Conservation (phyloP, 192 early-diverging fungal genomes). For the Mortierella alpina region DNA sequence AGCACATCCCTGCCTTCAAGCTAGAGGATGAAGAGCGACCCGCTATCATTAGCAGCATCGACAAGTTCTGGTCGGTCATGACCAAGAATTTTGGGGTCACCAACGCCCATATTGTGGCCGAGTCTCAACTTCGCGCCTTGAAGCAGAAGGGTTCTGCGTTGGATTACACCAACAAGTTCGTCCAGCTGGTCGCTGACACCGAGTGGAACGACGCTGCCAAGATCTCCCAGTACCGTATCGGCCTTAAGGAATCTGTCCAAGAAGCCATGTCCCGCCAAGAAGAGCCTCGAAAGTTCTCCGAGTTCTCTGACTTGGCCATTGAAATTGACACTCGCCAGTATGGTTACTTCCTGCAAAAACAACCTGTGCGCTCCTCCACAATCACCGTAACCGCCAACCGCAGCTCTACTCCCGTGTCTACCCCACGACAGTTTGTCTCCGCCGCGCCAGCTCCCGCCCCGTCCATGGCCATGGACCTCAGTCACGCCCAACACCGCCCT, state of each 20-base stretch:
- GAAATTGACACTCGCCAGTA: constrained; percentile 8
- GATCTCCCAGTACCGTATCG: constrained; percentile 5
- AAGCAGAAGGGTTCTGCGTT: constrained; percentile 10
- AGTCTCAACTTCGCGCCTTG: constrained; percentile 6
- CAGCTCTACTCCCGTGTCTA: neutral
- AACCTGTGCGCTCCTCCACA: neutral
- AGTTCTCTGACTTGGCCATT: neutral
- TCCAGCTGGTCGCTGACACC: neutral
- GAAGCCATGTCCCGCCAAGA: neutral
- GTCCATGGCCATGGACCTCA: constrained; percentile 13
- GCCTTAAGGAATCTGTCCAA: neutral
- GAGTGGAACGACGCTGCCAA: constrained; percentile 15
- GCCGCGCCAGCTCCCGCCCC: neutral
- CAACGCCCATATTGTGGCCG: constrained; percentile 6
- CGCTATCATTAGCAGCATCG: neutral
- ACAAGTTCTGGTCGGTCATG: neutral
- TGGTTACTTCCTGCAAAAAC: neutral
- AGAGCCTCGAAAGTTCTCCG: neutral
- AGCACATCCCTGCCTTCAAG: neutral
- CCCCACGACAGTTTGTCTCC: neutral
- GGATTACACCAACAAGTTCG: constrained; percentile 19
- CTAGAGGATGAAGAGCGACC: neutral
- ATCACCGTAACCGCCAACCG: neutral
- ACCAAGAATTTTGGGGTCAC: neutral
- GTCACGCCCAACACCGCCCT: neutral